phyloP scores from a whole-genome alignment of 176 grass and related monocot genomes.

The Themeda triandra region DNA sequence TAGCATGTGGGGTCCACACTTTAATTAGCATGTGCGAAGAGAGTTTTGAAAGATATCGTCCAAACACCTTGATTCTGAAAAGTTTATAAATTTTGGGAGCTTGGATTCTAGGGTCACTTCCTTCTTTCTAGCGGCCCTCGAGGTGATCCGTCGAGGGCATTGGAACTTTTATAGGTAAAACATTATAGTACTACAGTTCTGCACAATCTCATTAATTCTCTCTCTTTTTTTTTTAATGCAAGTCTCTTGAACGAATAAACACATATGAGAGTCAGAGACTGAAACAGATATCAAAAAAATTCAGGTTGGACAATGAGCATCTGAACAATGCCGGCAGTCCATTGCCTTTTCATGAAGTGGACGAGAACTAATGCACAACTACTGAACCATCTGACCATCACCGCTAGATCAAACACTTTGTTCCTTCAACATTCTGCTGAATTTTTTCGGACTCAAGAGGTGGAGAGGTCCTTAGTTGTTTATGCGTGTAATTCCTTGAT shows the following conservation, averaged over 20 bases:
- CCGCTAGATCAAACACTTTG: not conserved
- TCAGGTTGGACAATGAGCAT: constrained; percentile 86
- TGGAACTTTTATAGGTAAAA: constrained; percentile 85
- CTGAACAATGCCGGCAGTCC: constrained; percentile 83
- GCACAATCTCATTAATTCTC: not conserved
- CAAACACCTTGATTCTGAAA: no score
- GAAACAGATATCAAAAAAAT: not conserved
- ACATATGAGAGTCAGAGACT: not conserved
- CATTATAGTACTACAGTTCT: not conserved
- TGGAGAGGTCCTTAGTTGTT: not conserved
- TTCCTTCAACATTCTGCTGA: constrained; percentile 8
- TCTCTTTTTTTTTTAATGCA: no score
- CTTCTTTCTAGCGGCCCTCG: constrained; percentile 73
- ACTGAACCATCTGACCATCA: not conserved
- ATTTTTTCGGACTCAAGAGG: not conserved
- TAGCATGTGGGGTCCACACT: no score
- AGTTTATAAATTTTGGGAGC: constrained; percentile 63
- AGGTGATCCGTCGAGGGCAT: constrained; percentile 75
- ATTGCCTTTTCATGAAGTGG: constrained; percentile 74
- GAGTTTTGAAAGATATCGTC: no score
- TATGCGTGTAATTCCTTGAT: not conserved
- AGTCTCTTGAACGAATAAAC: no score
- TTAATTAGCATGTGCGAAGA: no score
- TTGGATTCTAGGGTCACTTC: constrained; percentile 76
- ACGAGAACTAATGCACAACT: constrained; percentile 39